Conservation (phyloP, 2,329 filamentous ascomycete genomes). For the Aulographum hederae region DNA sequence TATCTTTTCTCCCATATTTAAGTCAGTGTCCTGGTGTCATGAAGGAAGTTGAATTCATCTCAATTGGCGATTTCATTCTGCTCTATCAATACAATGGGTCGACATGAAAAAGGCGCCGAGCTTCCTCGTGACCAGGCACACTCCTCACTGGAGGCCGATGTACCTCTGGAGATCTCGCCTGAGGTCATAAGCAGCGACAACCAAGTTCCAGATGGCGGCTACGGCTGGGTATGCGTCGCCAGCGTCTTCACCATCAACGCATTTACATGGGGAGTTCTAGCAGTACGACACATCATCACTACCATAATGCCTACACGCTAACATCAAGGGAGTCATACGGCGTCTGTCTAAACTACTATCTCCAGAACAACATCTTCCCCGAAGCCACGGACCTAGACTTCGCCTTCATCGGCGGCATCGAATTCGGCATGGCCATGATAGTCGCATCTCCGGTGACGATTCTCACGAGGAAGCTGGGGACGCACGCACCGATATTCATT, state of each 20-base stretch:
- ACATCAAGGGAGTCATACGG: conserved; percentile 15
- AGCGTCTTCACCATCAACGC: conserved; percentile 11
- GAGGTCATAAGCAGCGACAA: no score
- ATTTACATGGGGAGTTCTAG: conserved; percentile 14
- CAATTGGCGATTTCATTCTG: no score
- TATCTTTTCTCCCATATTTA: no score
- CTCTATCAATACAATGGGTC: no score
- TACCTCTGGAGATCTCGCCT: no score
- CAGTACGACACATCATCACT: conserved; percentile 5
- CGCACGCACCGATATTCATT: conserved; percentile 12
- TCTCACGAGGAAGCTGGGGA: conserved; percentile 11
- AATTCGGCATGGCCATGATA: conserved; percentile 17
- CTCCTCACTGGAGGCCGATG: no score
- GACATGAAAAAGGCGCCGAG: no score
- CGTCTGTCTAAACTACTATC: conserved; percentile 24
- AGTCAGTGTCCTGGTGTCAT: no score
- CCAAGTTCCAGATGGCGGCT: conserved; percentile 7
- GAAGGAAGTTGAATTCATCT: no score
- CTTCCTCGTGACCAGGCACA: no score
- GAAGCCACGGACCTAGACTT: conserved; percentile 18
- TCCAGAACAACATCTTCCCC: conserved; percentile 16
- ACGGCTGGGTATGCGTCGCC: conserved; percentile 8
- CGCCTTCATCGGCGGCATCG: conserved; percentile 22
- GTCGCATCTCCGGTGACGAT: conserved; percentile 16
- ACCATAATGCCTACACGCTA: neutral